Evolutionary conservation across 2,329 filamentous ascomycete species (phyloP).

Genomic region (Onygenales sp.): DNA sequence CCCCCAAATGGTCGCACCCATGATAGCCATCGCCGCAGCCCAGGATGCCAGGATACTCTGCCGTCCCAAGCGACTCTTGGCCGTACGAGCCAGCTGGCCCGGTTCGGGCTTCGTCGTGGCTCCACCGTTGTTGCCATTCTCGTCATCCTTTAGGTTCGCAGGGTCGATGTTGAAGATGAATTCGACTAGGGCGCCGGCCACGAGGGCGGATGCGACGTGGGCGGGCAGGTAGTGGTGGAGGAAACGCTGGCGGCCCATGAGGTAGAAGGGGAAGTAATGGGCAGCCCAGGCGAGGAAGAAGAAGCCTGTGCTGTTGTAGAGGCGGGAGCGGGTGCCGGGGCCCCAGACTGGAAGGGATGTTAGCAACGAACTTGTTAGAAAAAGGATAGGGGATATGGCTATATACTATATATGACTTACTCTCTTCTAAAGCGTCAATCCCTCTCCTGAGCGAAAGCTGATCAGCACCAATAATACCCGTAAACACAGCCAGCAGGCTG

Average conservation of each 20-base stretch:
- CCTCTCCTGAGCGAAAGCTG: conserved; percentile 89
- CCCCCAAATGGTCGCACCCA: conserved; percentile 59
- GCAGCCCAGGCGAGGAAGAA: conserved; percentile 98
- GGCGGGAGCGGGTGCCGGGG: conserved; percentile 73
- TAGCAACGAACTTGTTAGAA: conserved; percentile 11
- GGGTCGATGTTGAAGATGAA: conserved; percentile 93
- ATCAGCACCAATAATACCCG: conserved; percentile 82
- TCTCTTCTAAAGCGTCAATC: conserved; percentile 82
- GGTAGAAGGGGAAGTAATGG: conserved; percentile 94
- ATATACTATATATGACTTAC: conserved; percentile 49
- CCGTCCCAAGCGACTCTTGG: conserved; percentile 68
- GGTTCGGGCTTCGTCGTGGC: conserved; percentile 31
- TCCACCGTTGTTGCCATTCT: conserved; percentile 34
- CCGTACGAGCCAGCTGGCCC: conserved; percentile 57
- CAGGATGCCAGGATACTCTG: conserved; percentile 71
- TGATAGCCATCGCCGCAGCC: conserved; percentile 64
- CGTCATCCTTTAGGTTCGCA: conserved; percentile 44
- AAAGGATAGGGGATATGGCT: not conserved
- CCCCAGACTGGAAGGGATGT: conserved; percentile 30
- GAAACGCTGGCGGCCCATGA: conserved; percentile 98
- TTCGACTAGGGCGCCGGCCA: conserved; percentile 83
- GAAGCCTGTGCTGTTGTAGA: conserved; percentile 98
- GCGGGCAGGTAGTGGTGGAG: conserved; percentile 95
- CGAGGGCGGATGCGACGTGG: conserved; percentile 80
- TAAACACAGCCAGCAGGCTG: conserved; percentile 85